Evolutionary conservation across 1,284 basidiomycete species (phyloP), one percentile per base, ranked within the genome.

Genomic region (Fomitiporia mediterranea): DNA sequence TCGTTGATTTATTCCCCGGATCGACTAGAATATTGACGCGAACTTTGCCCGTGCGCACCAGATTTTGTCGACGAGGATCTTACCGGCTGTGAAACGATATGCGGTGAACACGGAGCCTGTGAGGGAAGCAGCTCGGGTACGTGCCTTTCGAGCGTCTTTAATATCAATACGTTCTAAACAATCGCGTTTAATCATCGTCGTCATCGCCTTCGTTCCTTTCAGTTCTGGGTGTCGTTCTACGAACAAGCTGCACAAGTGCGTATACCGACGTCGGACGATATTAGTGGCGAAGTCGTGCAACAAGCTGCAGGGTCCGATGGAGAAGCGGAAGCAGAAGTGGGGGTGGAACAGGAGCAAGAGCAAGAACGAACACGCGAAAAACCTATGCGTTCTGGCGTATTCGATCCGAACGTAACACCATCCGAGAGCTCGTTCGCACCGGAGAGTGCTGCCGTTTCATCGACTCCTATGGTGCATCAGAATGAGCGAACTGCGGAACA

Each of bases 141-240:
- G 75, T 69, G 35, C 64, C 38, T 34, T 32, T n/a, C 27, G 23
- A 15, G 38, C 9, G 23, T 57, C 51, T 15, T 57, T 21, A 15
- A 32, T 8, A 8, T 23, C 11, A 35, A 11, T 35, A 21, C 15
- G 53, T 38, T 13, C 19, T 47, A 13, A n/a, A 23, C 27, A 37
- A 23, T 8, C 0, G 21, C 21, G 8, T 1, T 23, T 19, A 17
- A 7, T 23, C 5, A 7, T n/a, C n/a, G 32, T 6, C 13, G 32
- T 34, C 6, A 34, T 34, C 32, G 32, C 32, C 32, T 34, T 34
- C 9, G 27, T 54, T 19, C 32, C 25, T 17, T 34, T 8, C 38
- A 94, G 88, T 97, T 97, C 69, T 98, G 94, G 94, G 86, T 87
- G n/a, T 86, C 88, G 1, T 98, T 98, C 76, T 98, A 92, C 68